Base-by-base conservation (phyloP, 2,329 filamentous ascomycete species). In the Chrysoporthe austroafricana region DNA sequence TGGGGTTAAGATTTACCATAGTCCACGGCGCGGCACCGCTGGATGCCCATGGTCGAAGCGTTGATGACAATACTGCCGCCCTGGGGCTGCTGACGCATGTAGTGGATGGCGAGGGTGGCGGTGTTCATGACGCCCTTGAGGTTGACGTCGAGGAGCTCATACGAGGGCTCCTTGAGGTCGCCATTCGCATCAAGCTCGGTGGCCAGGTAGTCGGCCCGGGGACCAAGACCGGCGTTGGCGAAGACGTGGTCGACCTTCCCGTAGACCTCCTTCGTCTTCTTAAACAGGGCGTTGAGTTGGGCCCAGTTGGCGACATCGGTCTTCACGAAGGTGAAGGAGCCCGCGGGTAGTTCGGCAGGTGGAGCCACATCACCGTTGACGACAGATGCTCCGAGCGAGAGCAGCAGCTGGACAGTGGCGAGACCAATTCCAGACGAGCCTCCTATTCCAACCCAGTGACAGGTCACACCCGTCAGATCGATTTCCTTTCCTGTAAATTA, bases 181-280 rank as follows among this genome's bases (percentile, higher is more conserved):
- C 84, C 84, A n/a, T 80, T 79, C 26, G 79, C 80, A 62, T 87
- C 83, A 11, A 83, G 74, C n/a, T 80, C 79, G 2, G 79, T 77
- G 4, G 77, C 77, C 2, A 87, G 70, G 70, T 85, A 86, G 71
- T 84, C 75, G 2, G 78, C 78, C 3, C 78, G 78, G 9, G 82
- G 81, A 0, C 77, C 78, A 42, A 88, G 77, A 18, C 87, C 87
- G 0, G 87, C 87, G 71, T 89, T 89, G 64, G 91, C 88, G 73
- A 94, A 93, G 7, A 92, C 92, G 75, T 91, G 87, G 56, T 92
- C 91, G 69, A 95, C 86, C 70, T 92, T 90, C 73, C 94, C 91
- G 70, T 91, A 86, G 63, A 92, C 88, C 13, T 81, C 76, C 67
- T 82, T 80, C 1, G 85, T 77, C 65, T 79, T 75, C 65, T 83